Evolutionary conservation across 176 grass and related monocot species (phyloP), one percentile per base, ranked within the genome.

Genomic region (Juncus effusus): DNA sequence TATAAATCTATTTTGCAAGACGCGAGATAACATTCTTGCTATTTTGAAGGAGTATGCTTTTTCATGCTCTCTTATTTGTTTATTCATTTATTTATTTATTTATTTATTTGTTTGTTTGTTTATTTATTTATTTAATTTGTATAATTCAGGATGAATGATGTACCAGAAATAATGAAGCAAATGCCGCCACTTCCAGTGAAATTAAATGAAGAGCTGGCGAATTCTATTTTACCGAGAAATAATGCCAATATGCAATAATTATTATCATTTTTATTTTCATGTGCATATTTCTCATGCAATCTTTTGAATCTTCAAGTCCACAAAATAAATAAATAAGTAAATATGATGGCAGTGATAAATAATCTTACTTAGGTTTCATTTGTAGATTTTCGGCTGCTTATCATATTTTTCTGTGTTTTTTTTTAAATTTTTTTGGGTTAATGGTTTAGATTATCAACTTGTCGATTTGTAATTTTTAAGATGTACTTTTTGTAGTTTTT

Each of bases 81-180:
- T 28, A 28, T 28, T 28, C 19, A 28, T 28, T 28, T 28, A 28
- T 28, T 28, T 0, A 28, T 28, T 28, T 28, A 28, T 28, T 28
- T 28, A 28, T 28, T 28, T 0, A 28, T 28, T 28, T 28, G 19
- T 28, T 28, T 28, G 19, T 28, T 28, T 28, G 19, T 28, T 28
- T 28, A 1, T 28, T 28, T 28, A 28, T 28, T 28, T 28, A 28
- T 28, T 28, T 28, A 28, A 28, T 28, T 28, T 28, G 19, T 47
- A 6, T 54, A 59, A 67, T 99, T 77, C 83, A 99, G 95, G 68
- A 90, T 90, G 71, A 93, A 62, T 54, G 95, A 99, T 79, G 76
- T 82, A 35, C 85, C 95, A 15, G 95, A 99, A 5, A 90, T 94
- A 85, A 99, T 99, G 89, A 99, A 94, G 83, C 95, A 99, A 80